Base-by-base conservation (phyloP, 768 basidiomycete species). In the Tylopilus rubrobrunneus region DNA sequence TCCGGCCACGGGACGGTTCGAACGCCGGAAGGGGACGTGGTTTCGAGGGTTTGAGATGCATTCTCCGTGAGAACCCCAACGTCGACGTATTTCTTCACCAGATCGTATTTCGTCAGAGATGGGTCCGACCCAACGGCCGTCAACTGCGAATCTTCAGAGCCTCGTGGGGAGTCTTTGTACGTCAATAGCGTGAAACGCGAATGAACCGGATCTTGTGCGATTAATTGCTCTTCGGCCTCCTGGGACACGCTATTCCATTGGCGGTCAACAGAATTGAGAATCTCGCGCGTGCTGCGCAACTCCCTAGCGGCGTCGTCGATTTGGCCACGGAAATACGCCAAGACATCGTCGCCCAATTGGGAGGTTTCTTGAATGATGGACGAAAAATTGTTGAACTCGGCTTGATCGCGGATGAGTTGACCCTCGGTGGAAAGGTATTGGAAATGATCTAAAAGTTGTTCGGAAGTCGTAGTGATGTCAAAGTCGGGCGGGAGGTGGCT, bases 141-240 rank as follows among this genome's bases (percentile, higher is more conserved):
- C 23, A 63, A 63, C 49, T 83, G 78, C 1, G 86, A 87, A 64
- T 86, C 85, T 62, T 81, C 79, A n/a, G 86, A 87, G 45, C 80
- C 84, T 50, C 84, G 77, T 14, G 79, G 74, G 1, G 68, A 66
- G n/a, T 73, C 71, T 39, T 76, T 73, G 39, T 65, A 59, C 49
- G 52, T 50, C 52, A 63, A 39, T 23, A 34, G 53, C 31, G 46
- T 45, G 37, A 67, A 45, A 33, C 36, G 53, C 47, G 56, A 50
- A 21, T 33, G 42, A 15, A 27, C 21, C 8, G 55, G 44, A 27
- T 50, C 52, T 45, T 56, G 54, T 1, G 37, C 28, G 11, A 53
- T 53, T 31, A 80, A 56, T n/a, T 75, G 76, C n/a, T 73, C 74
- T 45, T 77, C 73, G 33, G 81, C 74, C 7, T 75, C 73, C 23